These are phyloP conservation scores for Ormosia semicastrata DNA, from an alignment of 306 rosid genomes.

Conservation along the genomic window DNA sequence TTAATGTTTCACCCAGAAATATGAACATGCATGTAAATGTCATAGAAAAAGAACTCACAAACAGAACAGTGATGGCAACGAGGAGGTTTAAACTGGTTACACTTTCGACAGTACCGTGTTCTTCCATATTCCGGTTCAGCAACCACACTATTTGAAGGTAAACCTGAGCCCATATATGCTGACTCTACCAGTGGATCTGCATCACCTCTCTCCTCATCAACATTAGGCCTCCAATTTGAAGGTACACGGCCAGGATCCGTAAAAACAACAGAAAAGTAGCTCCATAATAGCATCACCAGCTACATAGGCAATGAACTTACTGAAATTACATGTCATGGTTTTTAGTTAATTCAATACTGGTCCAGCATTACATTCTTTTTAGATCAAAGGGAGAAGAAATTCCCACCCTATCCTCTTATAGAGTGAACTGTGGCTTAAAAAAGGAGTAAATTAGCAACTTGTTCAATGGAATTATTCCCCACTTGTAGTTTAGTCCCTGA, in stretches of 20 bases:
- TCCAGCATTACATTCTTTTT: neutral
- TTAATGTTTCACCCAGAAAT: slow-evolving; percentile 4
- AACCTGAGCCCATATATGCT: slow-evolving; percentile 17
- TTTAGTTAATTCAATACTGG: neutral
- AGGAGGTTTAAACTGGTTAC: slow-evolving; percentile 76
- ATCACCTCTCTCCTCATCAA: slow-evolving; percentile 58
- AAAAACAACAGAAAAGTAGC: slow-evolving; percentile 70
- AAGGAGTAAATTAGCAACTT: neutral
- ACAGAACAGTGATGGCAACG: slow-evolving; percentile 84
- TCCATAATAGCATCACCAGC: slow-evolving; percentile 82
- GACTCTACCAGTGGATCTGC: slow-evolving; percentile 47
- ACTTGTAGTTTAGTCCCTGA: neutral
- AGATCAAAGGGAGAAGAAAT: neutral
- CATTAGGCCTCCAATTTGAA: slow-evolving; percentile 58
- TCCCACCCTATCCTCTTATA: neutral
- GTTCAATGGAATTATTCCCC: neutral
- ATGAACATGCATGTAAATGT: neutral
- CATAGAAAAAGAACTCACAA: slow-evolving; percentile 50
- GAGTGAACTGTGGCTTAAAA: neutral
- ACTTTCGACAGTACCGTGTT: slow-evolving; percentile 69
- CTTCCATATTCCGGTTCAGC: slow-evolving; percentile 36
- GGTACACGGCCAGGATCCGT: slow-evolving; percentile 75
- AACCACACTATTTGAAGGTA: slow-evolving; percentile 10
- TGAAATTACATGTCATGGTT: slow-evolving; percentile 1
- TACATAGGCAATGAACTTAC: slow-evolving; percentile 42